phyloP scores from a whole-genome alignment of 2,329 filamentous ascomycete species.

The Microascus cirrosus region DNA sequence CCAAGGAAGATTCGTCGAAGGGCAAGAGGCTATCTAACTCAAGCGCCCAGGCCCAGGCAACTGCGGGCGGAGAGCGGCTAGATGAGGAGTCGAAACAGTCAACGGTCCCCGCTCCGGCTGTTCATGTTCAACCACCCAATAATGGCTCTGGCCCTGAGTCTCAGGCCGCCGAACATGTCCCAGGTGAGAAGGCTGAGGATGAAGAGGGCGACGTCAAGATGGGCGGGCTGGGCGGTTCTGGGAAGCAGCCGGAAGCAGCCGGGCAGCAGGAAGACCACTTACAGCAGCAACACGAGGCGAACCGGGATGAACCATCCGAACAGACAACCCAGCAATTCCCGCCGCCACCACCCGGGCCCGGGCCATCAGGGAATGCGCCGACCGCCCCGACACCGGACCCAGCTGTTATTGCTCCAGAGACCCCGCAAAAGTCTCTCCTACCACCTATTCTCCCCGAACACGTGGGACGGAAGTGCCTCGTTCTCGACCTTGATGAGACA shows the following conservation, averaged over 20 bases:
- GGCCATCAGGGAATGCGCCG: conserved; percentile 18
- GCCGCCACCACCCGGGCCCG: conserved; percentile 34
- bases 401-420: conserved; percentile 17
- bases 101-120: conserved; percentile 12
- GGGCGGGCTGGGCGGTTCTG: conserved; percentile 35
- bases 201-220: conserved; percentile 56
- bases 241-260: not conserved
- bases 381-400: conserved; percentile 26
- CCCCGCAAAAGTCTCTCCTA: conserved; percentile 59
- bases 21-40: conserved; percentile 34
- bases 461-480: conserved; percentile 83
- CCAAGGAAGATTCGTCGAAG: conserved; percentile 23
- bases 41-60: conserved; percentile 34
- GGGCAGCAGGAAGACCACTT: conserved; percentile 4
- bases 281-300: not conserved
- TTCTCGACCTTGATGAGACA: conserved; percentile 92
- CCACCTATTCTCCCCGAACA: conserved; percentile 73
- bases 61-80: conserved; percentile 20
- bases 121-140: conserved; percentile 29
- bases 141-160: conserved; percentile 7
- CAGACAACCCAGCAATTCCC: conserved; percentile 26
- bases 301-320: conserved; percentile 9
- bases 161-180: not conserved
- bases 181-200: conserved; percentile 9
- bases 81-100: conserved; percentile 35